A percentile compares a stretch with the other conserved stretches of the same genome.
Evolutionary conservation across 805 yeast species (phyloP).

Genomic region (Candida pseudofarinosa): DNA sequence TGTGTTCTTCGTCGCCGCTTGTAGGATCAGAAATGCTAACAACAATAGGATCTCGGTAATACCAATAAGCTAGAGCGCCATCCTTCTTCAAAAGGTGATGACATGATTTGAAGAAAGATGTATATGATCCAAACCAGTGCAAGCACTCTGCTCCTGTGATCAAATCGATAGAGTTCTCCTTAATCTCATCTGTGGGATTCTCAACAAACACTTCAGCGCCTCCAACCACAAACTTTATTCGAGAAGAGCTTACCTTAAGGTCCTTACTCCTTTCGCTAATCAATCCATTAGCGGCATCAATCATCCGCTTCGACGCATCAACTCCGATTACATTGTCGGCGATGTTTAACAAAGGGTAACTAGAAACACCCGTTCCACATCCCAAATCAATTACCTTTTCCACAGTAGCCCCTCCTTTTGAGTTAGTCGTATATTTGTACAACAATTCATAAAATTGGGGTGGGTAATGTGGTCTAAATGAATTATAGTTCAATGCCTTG

Average conservation of each 20-base stretch:
- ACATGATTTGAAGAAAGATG: conserved; percentile 25
- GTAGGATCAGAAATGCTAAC: conserved; percentile 16
- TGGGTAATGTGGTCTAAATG: conserved; percentile 43
- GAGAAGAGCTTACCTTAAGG: conserved; percentile 21
- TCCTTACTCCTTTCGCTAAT: conserved; percentile 18
- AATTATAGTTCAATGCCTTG: conserved; percentile 30
- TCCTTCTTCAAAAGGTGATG: conserved; percentile 32
- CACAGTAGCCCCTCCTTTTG: conserved; percentile 13
- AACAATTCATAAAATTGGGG: conserved; percentile 30
- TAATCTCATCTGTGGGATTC: conserved; percentile 10
- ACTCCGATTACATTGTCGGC: conserved; percentile 40
- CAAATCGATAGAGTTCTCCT: conserved; percentile 25
- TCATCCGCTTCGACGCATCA: conserved; percentile 47
- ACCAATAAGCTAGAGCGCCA: conserved; percentile 43
- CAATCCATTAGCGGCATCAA: conserved; percentile 36
- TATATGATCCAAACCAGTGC: conserved; percentile 40
- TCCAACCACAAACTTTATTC: conserved; percentile 29
- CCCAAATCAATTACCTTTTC: conserved; percentile 34
- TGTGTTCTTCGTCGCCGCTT: conserved; percentile 11
- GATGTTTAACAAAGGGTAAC: conserved; percentile 39
- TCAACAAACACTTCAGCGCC: conserved; percentile 28
- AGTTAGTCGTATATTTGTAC: conserved; percentile 14
- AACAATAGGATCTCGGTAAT: conserved; percentile 37
- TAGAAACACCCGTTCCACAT: conserved; percentile 53
- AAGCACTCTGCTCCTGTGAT: conserved; percentile 41